Evolutionary conservation across 1,284 basidiomycete genomes (phyloP), one percentile per base, ranked within the genome.

Genomic region (Bjerkandera adusta): DNA sequence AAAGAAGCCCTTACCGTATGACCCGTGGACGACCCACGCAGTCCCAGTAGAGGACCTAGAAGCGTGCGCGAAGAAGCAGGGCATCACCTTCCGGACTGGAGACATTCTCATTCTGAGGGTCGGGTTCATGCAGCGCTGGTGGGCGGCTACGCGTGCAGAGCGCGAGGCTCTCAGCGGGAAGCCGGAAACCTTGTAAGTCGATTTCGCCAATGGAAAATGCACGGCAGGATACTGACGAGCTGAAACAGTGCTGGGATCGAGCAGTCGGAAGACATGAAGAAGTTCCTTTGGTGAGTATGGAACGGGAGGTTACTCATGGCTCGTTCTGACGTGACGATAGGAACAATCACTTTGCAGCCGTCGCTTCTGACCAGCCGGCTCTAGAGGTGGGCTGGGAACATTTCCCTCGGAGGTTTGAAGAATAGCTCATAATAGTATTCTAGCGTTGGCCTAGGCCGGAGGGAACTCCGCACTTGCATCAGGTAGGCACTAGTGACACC

Each of bases 291-390:
- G 82, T 81, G 22, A 12, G 41, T 16, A n/a, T 25, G 32, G 30
- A 12, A 3, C 15, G 11, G 20, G 12, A 15, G 15, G 35, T 43
- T 26, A 16, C 15, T 27, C 37, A 36, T 26, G 49, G 18, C 11
- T 39, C 32, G 20, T 24, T 10, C 30, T 45, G 11, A 35, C 10
- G 30, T 48, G 2, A 48, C 22, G 55, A 45, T 48, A 87, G 85
- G 86, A 73, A 89, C 64, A 84, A 87, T 57, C 85, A 89, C 60
- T 87, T 89, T 60, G 81, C 85, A 1, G 84, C 85, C 3, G 61
- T 87, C 32, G 85, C 83, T 3, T 84, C 82, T 21, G 85, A 89
- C 64, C 79, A 83, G 54, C 86, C 86, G n/a, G 67, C 82, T 3
- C 64, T 89, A 40, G 85, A 86, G 76, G 83, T 82, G n/a, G 18